These are phyloP conservation scores for Papilionanthe hybrid DNA, from an alignment of 116 monocot genomes.

Conservation along the genomic window DNA sequence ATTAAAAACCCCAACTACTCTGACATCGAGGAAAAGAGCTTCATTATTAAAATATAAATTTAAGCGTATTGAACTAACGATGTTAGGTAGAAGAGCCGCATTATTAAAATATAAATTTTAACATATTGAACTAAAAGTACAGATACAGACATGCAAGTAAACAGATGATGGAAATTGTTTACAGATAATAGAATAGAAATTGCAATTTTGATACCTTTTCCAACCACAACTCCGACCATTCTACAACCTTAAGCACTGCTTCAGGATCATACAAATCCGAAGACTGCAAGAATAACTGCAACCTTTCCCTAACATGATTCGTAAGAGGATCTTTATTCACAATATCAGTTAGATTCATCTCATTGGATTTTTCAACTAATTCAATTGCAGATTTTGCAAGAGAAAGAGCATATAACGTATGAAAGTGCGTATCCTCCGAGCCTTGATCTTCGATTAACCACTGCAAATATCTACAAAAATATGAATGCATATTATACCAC, in stretches of 20 bases:
- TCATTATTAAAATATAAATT: not conserved
- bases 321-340: constrained; percentile 12
- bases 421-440: constrained; percentile 70
- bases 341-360: constrained; percentile 21
- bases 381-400: constrained; percentile 80
- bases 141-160: not conserved
- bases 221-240: constrained; percentile 84
- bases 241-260: constrained; percentile 76
- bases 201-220: constrained; percentile 64
- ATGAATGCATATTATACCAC: not conserved
- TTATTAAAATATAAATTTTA: not conserved
- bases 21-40: not conserved
- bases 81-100: not conserved
- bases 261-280: constrained; percentile 97
- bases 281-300: constrained; percentile 82
- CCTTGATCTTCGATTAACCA: constrained; percentile 99
- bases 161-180: not conserved
- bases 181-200: not conserved
- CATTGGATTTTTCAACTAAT: constrained; percentile 19
- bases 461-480: constrained; percentile 75
- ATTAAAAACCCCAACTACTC: not conserved
- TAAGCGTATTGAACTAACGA: not conserved
- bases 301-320: constrained; percentile 56
- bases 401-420: constrained; percentile 95
- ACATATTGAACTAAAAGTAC: not conserved